Base-by-base conservation (phyloP, 176 grass and related monocot genomes). In the Phoenix dactylifera region DNA sequence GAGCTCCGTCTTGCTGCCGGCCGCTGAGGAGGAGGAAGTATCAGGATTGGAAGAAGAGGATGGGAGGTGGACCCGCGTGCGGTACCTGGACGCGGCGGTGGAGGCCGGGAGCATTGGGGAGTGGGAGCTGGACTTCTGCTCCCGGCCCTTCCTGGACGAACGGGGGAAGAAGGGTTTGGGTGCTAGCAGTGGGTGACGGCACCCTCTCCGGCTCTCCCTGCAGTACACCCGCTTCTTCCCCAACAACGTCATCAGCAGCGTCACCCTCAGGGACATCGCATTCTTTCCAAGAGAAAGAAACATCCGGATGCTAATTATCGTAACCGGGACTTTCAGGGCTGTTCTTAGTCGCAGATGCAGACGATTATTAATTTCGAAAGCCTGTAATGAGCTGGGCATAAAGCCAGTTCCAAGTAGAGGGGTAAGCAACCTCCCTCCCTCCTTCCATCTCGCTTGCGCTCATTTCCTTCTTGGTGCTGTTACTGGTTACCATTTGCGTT, bases 81-180 rank as follows among this genome's bases (percentile, higher is more conserved):
- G 83, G 66, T 98, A 91, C 76, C 81, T 98, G 49, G 87, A 92
- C 78, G 76, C 72, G 10, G 78, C 74, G 25, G 76, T 59, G 48
- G 84, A 98, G 26, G 69, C 70, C 16, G 87, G 68, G 65, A 60
- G 72, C 72, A 98, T 86, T 69, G 68, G 76, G 61, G 87, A 91
- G 51, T 98, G 93, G 93, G 84, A 92, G 72, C 80, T 97, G 26
- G 93, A 97, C 77, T 98, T 98, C 87, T 92, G 87, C 76, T 98
- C 84, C 23, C 72, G 93, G 5, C 93, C 84, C 3, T 88, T 91
- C 70, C 80, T 97, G 23, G 87, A 91, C 73, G 73, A 73, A n/a
- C 64, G 87, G 6, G 84, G 87, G 0, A 97, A 97, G 93, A 91
- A 97, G 73, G 73, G 54, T 97, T 60, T 97, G 84, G 93, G 93